Evolutionary conservation across 1,284 basidiomycete genomes (phyloP).

Genomic region (Pyrrhoderma lamaoense): DNA sequence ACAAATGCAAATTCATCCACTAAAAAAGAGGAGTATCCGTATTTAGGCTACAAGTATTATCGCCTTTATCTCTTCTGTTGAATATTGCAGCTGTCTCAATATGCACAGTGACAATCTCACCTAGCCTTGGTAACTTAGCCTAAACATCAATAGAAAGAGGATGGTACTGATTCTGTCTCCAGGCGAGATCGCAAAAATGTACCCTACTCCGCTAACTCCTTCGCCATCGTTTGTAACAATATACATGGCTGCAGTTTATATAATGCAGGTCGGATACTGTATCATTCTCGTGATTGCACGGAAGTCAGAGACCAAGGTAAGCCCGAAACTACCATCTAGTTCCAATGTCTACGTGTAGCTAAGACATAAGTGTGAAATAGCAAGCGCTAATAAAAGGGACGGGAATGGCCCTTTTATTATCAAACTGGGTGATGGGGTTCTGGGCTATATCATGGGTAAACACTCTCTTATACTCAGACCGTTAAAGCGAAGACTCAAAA

Average conservation of each 20-base stretch:
- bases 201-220: constrained; percentile 72
- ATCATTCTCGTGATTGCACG: constrained; percentile 61
- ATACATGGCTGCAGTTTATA: constrained; percentile 57
- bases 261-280: constrained; percentile 74
- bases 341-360: neutral
- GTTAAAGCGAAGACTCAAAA: neutral
- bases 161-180: constrained; percentile 1
- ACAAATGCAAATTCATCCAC: neutral
- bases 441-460: constrained; percentile 79
- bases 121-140: constrained; percentile 40
- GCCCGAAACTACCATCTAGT: constrained; percentile 7
- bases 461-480: neutral
- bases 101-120: constrained; percentile 47
- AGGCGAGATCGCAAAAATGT: constrained; percentile 48
- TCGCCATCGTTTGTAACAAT: constrained; percentile 52
- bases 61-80: constrained; percentile 69
- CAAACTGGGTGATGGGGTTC: constrained; percentile 76
- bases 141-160: neutral
- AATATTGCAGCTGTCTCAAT: constrained; percentile 56
- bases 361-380: constrained; percentile 28
- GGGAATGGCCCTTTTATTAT: constrained; percentile 68
- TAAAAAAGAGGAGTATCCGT: neutral
- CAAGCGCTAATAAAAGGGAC: constrained; percentile 67
- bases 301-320: constrained; percentile 76
- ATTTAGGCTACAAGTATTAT: constrained; percentile 67